Evolutionary conservation across 768 basidiomycete genomes (phyloP), one percentile per base, ranked within the genome.

Genomic region (Russula sp.): DNA sequence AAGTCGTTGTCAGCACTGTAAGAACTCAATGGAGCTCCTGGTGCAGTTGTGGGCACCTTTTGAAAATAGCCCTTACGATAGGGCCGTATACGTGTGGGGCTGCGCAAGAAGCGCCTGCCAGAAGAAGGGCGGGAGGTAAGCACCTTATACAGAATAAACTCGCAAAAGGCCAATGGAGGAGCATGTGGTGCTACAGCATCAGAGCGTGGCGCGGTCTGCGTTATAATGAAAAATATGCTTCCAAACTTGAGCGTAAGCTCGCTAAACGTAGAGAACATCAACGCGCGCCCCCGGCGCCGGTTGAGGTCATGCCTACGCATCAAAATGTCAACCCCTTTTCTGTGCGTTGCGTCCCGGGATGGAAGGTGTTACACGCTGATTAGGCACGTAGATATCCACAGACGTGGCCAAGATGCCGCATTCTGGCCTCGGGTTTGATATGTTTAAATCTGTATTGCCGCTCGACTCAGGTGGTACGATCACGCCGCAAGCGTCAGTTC

Each of bases 21-120:
- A 80, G 11, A 75, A 78, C 22, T 83, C 88, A 0, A 93, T 89
- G 90, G 86, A 91, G 67, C 81, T 96, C 24, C 81, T 94, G 42
- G 80, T 90, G 13, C 92, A 95, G 71, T 81, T 96, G 70, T 94
- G 91, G 90, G 94, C 90, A 73, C 94, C 94, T 0, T 84, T 94
- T 69, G 89, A 94, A 71, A 79, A 87, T 42, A 94, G 90, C 69
- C 83, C 88, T 6, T 86, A 88, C 81, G 93, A 96, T 71, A 83
- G 94, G 58, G 89, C 86, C 3, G 76, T 94, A 53, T 94, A 94
- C 69, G 80, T 93, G 24, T 95, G 91, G 88, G 92, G 85, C 13
- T 96, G 93, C 70, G 78, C 89, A 2, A 79, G 81, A 40, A 75
- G 81, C 5, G 72, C 77, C 16, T 96, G 93, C 75, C 92, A 94